Evolutionary conservation across 306 rosid species (phyloP), one percentile per base, ranked within the genome.

Genomic region (Castanospermum australe): DNA sequence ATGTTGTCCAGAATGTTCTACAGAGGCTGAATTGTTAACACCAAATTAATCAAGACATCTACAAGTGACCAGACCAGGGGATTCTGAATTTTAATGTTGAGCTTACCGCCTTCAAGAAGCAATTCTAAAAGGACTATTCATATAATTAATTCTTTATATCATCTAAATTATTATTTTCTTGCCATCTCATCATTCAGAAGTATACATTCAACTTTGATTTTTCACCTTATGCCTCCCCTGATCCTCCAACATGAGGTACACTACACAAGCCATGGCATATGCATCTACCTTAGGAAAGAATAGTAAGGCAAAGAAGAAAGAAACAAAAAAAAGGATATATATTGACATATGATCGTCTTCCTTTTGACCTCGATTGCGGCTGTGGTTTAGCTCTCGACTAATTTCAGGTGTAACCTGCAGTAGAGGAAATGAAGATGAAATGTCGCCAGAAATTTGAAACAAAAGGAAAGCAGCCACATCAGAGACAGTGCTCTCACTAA

Each of bases 391-490:
- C 88, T 95, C 98, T 77, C 90, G 86, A 71, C 60, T 63, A 68
- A 95, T 91, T 92, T 92, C 98, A 55, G 94, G 99, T 36, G 98
- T 91, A 85, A 95, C 94, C 99, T 95, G 84, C 65, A 87, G 76
- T 25, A 72, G 9, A 24, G 45, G 28, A 36, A 52, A 67, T 2
- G 18, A 33, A 64, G 24, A 69, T 68, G 18, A 84, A 51, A 67
- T 38, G 72, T 42, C n/a, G 14, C 59, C 56, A 62, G 39, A 67
- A 82, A 51, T 39, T 55, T 73, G 42, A 21, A 79, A 22, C 20
- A 20, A 4, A 28, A 20, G 50, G 56, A 15, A 80, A 74, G 68
- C 47, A 79, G n/a, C 63, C 50, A 45, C 45, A 21, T 67, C 42
- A 60, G 47, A 71, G 75, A 47, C 12, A 65, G 69, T 52, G 84